phyloP scores from a whole-genome alignment of 495 filamentous ascomycete species.

The Tuber magnatum region DNA sequence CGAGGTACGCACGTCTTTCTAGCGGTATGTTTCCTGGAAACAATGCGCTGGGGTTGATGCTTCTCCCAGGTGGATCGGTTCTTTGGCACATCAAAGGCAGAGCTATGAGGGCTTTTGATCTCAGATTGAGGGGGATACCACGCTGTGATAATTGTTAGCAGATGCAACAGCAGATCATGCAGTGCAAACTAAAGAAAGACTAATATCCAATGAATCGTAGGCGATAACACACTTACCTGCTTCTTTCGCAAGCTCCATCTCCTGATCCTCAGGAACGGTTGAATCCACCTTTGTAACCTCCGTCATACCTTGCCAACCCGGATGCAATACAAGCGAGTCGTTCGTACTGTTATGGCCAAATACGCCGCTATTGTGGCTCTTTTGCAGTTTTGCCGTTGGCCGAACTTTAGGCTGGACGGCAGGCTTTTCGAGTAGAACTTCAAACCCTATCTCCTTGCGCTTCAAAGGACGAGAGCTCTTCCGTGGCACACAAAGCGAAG shows the following conservation, averaged over 20 bases:
- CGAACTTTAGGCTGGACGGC: not conserved
- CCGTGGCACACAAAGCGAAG: constrained; percentile 45
- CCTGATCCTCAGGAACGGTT: constrained; percentile 56
- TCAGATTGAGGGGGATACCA: not conserved
- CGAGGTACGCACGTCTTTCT: not conserved
- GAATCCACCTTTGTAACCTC: constrained; percentile 47
- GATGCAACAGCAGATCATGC: not conserved
- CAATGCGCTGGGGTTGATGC: not conserved
- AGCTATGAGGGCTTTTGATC: not conserved
- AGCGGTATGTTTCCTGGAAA: not conserved
- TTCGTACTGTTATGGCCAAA: not conserved
- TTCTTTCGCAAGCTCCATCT: constrained; percentile 15
- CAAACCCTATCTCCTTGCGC: constrained; percentile 29
- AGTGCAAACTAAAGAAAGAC: not conserved
- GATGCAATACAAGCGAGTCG: not conserved
- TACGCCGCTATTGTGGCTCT: not conserved
- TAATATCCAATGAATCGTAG: not conserved
- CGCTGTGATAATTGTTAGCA: not conserved
- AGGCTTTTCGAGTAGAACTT: not conserved
- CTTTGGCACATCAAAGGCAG: not conserved
- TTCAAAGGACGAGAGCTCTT: constrained; percentile 43
- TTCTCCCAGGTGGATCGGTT: not conserved
- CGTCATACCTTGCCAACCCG: constrained; percentile 41
- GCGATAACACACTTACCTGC: not conserved
- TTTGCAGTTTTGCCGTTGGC: not conserved